Evolutionary conservation across 2,329 filamentous ascomycete genomes (phyloP), one percentile per base, ranked within the genome.

Genomic region (Chrysosporium keratinophilum): DNA sequence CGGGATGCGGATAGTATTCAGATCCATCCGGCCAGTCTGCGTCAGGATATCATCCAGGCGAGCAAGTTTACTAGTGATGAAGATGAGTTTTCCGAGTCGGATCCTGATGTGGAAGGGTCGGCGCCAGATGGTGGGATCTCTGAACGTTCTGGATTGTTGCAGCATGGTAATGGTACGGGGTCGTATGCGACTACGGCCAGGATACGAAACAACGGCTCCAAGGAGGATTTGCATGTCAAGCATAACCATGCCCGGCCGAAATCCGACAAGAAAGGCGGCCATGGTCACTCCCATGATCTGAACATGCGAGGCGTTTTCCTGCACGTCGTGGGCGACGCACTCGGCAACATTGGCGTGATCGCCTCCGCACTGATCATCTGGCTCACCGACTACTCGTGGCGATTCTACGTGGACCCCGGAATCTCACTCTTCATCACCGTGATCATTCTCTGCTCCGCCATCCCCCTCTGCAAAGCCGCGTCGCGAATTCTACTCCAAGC

Each of bases 341-440:
- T 75, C 9, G 73, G 73, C 50, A 75, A 75, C 54, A 70, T 75
- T 52, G 73, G 73, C 55, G 73, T 75, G 28, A 75, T 75, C 44
- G 65, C 60, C 9, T 87, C 87, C 50, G 87, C 85, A 50, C 84
- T 90, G 74, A 73, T 90, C 55, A 97, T 98, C 72, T 96, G 90
- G 90, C 78, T 95, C 54, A 93, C 88, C 1, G 76, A 85, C 51
- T 95, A 81, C 77, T 77, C 79, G 4, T 89, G 85, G 74, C 84
- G 87, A 59, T 86, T 81, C 73, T 97, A 97, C 66, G 85, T 88
- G 42, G 93, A 98, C 66, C 93, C 93, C 0, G 81, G 82, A 15
- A 91, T 98, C 56, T 98, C 93, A 0, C 81, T 98, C 14, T 79
- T 97, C 69, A 98, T 98, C 69, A 96, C 93, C 1, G 71, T 89